Base-by-base conservation (phyloP, 73 alveolate species). In the Paraurostyla sp. region DNA sequence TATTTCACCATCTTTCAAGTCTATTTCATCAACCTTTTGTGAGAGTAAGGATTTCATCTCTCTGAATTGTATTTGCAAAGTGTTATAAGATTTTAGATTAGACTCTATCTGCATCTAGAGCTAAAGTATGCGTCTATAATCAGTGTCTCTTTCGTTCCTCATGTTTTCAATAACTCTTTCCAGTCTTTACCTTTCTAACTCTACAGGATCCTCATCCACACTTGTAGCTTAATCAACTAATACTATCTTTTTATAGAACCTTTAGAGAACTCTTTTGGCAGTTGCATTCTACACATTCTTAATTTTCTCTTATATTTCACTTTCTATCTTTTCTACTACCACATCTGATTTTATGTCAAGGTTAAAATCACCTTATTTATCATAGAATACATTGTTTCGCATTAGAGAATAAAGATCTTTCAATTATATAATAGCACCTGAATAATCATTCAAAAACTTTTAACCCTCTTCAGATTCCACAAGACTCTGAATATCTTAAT, bases 151-250 rank as follows among this genome's bases (percentile, higher is more conserved):
- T 1, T 50, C 89, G 42, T 51, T 54, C 27, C 78, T 20, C 20
- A 54, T 9, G 42, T 54, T 56, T 9, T 78, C 80, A 11, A 78
- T 54, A 2, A 30, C 7, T 49, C 78, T 23, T 35, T 51, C 65
- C 4, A 78, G 78, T 36, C 80, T 78, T 36, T 50, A 15, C 50
- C 29, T 78, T 41, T 78, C 89, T 27, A 30, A 7, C 52, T 51
- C 89, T 32, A 78, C 36, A 32, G 76, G 89, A 38, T 78, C 89
- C 40, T 52, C 89, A 0, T 78, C 89, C 0, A 54, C 32, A 3
- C 38, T 2, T 3, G 78, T 78, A 3, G 80, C 16, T 78, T 46
- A 29, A 33, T 78, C 89, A 16, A 11, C 33, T 33, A 9, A 52
- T 32, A 11, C 89, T 9, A 54, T 78, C 58, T 78, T 78, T 38